Base-by-base conservation (phyloP, 2,329 filamentous ascomycete genomes). In the Stagonosporopsis rhizophila region DNA sequence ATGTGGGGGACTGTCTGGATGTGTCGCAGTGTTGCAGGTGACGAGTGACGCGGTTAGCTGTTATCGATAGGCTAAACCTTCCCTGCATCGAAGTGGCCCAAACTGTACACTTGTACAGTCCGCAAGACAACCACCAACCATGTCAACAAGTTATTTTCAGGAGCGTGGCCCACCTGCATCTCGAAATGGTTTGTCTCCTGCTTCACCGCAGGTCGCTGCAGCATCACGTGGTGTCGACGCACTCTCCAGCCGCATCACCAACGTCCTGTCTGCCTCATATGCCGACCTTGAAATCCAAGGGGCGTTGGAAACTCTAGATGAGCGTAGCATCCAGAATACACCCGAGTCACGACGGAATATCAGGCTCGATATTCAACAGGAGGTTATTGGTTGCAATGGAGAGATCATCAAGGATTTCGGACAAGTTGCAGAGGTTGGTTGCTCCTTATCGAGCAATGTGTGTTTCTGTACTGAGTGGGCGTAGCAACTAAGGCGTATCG, bases 361-460 rank as follows among this genome's bases (percentile, higher is more conserved):
- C 15, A 87, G 93, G 15, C 78, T 96, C 1, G 88, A 96, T 71
- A 83, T 96, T 1, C 92, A 98, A 73, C 94, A 90, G 74, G 93
- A 98, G 71, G 90, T 97, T 34, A 93, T 98, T 53, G 87, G 94
- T 62, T 92, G 90, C 77, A 97, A 98, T 85, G 92, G 90, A 45
- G 87, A 91, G 62, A 90, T 98, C 61, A 87, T 98, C 56, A 82
- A 86, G 50, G 92, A 96, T 72, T 98, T 98, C 77, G 91, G 92
- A 32, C 84, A 87, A 52, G 92, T 99, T 62, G 91, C 93, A 27
- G 91, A 96, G 83, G 91, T 94, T 59, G 22, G 68, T 70, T 41
- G 15, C 15, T 40, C 17, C 41, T 39, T 9, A 19, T 42, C 17
- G 30, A 46, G 42, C 34, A 34, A 35, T 30, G 14, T 34, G 45